These are phyloP conservation scores for Tylopilus sp. DNA, from an alignment of 768 basidiomycete genomes.

Conservation along the genomic window DNA sequence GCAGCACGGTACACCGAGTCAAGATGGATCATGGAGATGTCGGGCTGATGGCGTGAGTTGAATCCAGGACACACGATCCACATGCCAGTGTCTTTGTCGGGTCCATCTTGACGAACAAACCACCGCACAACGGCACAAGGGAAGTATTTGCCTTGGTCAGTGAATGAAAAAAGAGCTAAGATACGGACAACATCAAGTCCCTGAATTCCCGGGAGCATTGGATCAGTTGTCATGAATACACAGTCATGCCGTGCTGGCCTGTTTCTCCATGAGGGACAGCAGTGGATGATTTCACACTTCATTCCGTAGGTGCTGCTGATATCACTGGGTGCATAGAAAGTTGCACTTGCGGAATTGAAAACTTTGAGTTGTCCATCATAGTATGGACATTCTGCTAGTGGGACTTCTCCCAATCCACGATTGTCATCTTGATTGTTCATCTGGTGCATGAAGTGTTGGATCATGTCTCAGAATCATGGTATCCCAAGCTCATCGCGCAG, in stretches of 20 bases:
- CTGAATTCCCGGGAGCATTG: too few relatives aligned
- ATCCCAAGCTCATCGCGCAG: background rate
- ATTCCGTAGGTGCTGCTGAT: background rate
- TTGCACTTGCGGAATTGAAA: too few relatives aligned
- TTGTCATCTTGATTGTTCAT: background rate
- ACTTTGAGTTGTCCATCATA: background rate
- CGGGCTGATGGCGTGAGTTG: background rate
- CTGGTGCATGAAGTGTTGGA: background rate
- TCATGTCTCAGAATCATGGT: background rate
- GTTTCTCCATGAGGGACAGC: background rate
- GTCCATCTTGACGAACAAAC: background rate
- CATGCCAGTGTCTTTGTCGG: background rate
- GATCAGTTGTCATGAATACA: too few relatives aligned
- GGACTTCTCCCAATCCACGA: background rate
- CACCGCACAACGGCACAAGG: background rate
- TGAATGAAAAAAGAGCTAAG: background rate
- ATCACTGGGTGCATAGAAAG: background rate
- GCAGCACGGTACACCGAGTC: background rate
- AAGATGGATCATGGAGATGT: background rate
- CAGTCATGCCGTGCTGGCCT: too few relatives aligned
- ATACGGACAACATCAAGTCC: background rate
- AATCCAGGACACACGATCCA: background rate
- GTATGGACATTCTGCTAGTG: background rate
- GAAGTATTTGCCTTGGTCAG: background rate
- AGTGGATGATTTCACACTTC: background rate